Evolutionary conservation across 768 basidiomycete genomes (phyloP).

Genomic region (Imleria badia): DNA sequence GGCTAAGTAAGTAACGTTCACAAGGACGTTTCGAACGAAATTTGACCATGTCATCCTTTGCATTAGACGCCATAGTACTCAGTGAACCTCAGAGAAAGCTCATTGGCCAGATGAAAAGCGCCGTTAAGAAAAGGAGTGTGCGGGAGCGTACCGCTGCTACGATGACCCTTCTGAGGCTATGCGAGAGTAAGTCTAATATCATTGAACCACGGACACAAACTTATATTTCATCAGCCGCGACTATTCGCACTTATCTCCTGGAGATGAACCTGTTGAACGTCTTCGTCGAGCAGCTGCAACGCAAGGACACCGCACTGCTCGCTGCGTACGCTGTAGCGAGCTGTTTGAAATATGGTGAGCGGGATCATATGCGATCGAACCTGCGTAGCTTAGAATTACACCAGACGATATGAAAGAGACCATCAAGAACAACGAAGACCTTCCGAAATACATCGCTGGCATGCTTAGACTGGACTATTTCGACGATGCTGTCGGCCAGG

Average conservation of each 20-base stretch:
- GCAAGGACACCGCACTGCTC: conserved; percentile 11
- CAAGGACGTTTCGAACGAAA: neutral
- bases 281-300: conserved; percentile 13
- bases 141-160: neutral
- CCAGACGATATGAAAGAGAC: conserved; percentile 17
- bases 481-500: too few species aligned
- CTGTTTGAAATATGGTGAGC: conserved; percentile 18
- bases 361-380: neutral
- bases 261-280: neutral
- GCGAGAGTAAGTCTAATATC: too few species aligned
- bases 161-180: neutral
- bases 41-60: neutral
- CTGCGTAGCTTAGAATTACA: neutral
- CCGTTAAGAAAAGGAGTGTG: neutral
- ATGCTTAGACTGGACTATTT: conserved; percentile 24
- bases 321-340: conserved; percentile 19
- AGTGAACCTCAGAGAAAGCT: neutral
- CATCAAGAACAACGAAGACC: conserved; percentile 1
- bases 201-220: neutral
- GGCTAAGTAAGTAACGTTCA: neutral
- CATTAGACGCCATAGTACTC: neutral
- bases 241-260: conserved; percentile 7
- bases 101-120: neutral
- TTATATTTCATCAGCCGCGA: conserved; percentile 1
- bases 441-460: conserved; percentile 14